Evolutionary conservation across 345 rosid genomes (phyloP), one percentile per base, ranked within the genome.

Genomic region (Sapria himalayana): DNA sequence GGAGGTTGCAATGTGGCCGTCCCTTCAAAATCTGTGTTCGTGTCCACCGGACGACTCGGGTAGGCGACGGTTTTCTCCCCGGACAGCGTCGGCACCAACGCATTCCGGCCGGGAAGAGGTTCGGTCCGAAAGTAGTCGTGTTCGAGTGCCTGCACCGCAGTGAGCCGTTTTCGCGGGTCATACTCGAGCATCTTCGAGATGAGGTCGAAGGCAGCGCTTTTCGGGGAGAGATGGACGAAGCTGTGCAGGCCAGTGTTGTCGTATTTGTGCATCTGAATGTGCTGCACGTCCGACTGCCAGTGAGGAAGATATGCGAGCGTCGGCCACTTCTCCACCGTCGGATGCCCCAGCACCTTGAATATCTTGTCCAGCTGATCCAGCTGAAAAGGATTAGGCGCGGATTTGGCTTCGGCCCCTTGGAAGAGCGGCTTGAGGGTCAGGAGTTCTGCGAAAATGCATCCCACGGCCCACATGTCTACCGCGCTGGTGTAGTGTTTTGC

Each of bases 401-500:
- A 74, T 52, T 89, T 89, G 22, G 86, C 98, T 57, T 89, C 95
- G 36, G 78, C 73, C 36, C 98, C 98, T 65, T 89, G 95, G 52
- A 89, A 89, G 43, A 89, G 69, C 2, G 99, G 99, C 70, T 84
- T 91, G 58, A 89, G 69, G 39, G 98, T 82, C 61, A 89, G 64
- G 54, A 82, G 76, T 32, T 84, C 99, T 3, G 99, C 99, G 45
- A 91, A 91, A 45, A 91, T 84, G 71, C 99, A 91, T 23, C 99
- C 99, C 25, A 91, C 76, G 3, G 99, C 99, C 97, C 97, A 89
- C 86, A 72, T 82, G 50, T 89, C 98, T 29, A 89, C 94, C 11
- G 97, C 92, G 23, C 95, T 82, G 0, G 93, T 89, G 41, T 91
- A 91, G 58, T 91, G 99, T 70, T 91, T 91, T 1, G 92, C 93